These are phyloP conservation scores for Coemansia asiatica DNA, from an alignment of 192 early-diverging fungal genomes.

Conservation along the genomic window DNA sequence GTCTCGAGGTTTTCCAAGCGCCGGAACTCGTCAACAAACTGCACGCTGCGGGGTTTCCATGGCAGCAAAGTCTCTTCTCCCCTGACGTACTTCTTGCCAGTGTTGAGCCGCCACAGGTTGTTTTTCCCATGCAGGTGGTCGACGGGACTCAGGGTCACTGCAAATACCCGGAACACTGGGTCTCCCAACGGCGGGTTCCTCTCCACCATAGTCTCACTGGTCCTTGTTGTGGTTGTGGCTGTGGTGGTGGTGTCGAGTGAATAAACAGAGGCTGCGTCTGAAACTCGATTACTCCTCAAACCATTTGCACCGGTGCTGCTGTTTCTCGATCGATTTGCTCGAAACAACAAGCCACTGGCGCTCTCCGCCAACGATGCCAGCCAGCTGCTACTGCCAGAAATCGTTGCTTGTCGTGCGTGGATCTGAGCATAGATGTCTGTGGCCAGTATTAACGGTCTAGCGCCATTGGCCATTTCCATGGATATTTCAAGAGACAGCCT, in stretches of 20 bases:
- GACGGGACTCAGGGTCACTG: slow-evolving; percentile 61
- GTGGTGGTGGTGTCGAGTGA: neutral
- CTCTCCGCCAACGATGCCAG: slow-evolving; percentile 16
- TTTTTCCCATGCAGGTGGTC: slow-evolving; percentile 56
- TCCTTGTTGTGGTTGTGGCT: too few relatives aligned
- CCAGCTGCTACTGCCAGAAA: slow-evolving; percentile 23
- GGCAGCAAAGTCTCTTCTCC: slow-evolving; percentile 68
- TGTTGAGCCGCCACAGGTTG: slow-evolving; percentile 67
- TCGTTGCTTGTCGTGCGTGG: slow-evolving; percentile 49
- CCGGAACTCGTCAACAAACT: slow-evolving; percentile 59
- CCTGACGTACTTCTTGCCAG: slow-evolving; percentile 65
- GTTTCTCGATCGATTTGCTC: neutral
- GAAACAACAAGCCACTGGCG: slow-evolving; percentile 15
- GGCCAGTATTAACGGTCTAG: slow-evolving; percentile 55
- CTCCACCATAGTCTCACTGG: too few relatives aligned
- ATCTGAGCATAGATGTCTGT: slow-evolving; percentile 66
- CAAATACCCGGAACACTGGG: slow-evolving; percentile 59
- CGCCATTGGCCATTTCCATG: slow-evolving; percentile 61
- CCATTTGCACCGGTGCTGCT: neutral
- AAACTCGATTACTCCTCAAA: neutral
- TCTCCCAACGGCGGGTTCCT: slow-evolving; percentile 18
- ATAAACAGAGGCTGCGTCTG: neutral
- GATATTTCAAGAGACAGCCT: slow-evolving; percentile 58
- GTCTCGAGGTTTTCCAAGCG: slow-evolving; percentile 20
- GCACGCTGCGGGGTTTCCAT: slow-evolving; percentile 73